Base-by-base conservation (phyloP, 305 asterid genomes). In the Ilex paraguariensis region DNA sequence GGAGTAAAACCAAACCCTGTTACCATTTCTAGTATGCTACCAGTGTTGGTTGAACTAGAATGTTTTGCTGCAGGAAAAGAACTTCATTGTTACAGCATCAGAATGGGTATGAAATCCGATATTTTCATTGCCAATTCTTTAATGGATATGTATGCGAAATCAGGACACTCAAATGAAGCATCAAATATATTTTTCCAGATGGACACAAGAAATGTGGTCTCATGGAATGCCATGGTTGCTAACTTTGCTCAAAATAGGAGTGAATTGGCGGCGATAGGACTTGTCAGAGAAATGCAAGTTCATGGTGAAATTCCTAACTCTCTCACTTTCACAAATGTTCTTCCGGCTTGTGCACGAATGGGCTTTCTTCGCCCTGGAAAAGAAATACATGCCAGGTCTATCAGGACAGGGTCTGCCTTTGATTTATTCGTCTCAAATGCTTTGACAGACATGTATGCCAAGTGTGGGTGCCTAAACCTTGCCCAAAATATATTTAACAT, bases 391-490 rank as follows among this genome's bases (percentile, higher is more conserved):
- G 84, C 84, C 28, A 77, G 76, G 66, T 75, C 91, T 58, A 69
- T 91, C 48, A 74, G 88, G 10, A 42, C 40, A 4, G 78, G 79
- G 14, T 78, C 66, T 11, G 73, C 62, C 10, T 63, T 52, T 52
- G 95, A 85, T 62, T 63, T 83, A 62, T 85, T 77, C 48, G 78
- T 91, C 72, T 91, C 95, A 31, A 87, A 91, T 71, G 95, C 97
- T 64, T 69, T 91, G 52, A 82, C 83, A 2, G 95, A 88, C 71
- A 83, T 81, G 95, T 88, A 91, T 70, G 88, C 79, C 30, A 91
- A 88, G 64, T 79, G 97, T 63, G 82, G 85, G 45, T 72, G 69
- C 46, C 72, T 89, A 60, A 74, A 76, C 66, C 81, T 82, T 70
- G 95, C 97, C 64, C 72, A 68, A 65, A 77, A 71, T 46, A 59